A percentile compares a stretch with the other conserved stretches of the same genome.
Evolutionary conservation across 73 alveolate species (phyloP).

Genomic region (Vitrella brassicaformis): DNA sequence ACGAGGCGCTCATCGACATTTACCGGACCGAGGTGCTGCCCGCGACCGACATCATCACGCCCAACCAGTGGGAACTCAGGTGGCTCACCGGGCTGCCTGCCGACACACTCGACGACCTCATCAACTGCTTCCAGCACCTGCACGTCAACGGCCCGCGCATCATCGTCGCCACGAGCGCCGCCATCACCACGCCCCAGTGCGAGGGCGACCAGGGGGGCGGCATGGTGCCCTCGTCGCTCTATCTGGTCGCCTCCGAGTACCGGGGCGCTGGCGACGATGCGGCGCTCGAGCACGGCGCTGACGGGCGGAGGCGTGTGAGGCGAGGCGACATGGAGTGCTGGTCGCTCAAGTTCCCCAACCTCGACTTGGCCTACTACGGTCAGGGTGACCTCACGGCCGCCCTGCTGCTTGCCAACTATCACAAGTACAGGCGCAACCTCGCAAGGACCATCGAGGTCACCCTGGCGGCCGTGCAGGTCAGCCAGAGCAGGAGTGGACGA

Average conservation of each 20-base stretch:
- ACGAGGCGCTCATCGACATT: conserved; percentile 11
- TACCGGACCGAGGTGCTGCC: conserved; percentile 20
- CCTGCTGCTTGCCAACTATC: neutral
- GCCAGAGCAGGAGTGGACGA: no score
- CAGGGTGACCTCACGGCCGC: neutral
- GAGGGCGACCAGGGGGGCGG: neutral
- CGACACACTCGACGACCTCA: neutral
- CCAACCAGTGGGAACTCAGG: conserved; percentile 27
- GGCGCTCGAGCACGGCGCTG: neutral
- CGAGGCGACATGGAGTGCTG: neutral
- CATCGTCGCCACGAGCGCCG: neutral
- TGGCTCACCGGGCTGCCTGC: conserved; percentile 6
- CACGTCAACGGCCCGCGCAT: neutral
- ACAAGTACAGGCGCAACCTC: neutral
- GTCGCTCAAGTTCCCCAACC: neutral
- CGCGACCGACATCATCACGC: conserved; percentile 14
- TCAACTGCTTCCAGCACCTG: neutral
- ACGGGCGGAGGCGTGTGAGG: neutral
- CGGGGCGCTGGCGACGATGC: neutral
- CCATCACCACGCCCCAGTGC: no score
- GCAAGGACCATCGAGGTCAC: neutral
- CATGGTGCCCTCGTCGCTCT: neutral
- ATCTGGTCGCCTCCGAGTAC: neutral
- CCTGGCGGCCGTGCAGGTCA: neutral
- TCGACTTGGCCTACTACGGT: neutral